phyloP scores from a whole-genome alignment of 257 asterid genomes.

The Petunia axillaris region DNA sequence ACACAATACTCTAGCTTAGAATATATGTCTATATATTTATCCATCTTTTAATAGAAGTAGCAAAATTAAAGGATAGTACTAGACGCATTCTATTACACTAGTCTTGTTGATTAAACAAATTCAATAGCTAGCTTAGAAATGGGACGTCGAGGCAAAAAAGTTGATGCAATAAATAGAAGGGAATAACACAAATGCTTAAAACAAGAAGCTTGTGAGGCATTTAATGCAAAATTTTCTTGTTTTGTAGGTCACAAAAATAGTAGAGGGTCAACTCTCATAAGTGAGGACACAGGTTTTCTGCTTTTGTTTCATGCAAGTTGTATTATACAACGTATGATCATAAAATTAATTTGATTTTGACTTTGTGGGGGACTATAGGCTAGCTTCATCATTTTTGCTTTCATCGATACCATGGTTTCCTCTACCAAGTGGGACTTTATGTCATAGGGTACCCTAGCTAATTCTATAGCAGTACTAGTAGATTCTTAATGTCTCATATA shows the following conservation, averaged over 20 bases:
- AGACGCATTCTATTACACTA: neutral
- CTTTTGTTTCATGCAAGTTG: slow-evolving; percentile 8
- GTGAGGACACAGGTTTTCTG: slow-evolving; percentile 31
- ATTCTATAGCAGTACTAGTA: no score
- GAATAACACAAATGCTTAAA: slow-evolving; percentile 10
- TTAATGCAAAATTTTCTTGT: slow-evolving; percentile 25
- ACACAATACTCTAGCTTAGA: no score
- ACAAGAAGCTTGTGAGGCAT: slow-evolving; percentile 9
- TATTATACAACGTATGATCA: neutral
- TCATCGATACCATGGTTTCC: neutral
- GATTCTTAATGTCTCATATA: no score
- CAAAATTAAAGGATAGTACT: neutral
- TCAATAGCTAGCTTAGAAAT: neutral
- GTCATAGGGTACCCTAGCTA: neutral
- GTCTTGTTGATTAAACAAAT: neutral
- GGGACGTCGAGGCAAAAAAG: neutral
- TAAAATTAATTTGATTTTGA: neutral
- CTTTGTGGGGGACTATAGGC: slow-evolving; percentile 12
- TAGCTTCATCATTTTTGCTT: neutral
- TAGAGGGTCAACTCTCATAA: slow-evolving; percentile 25
- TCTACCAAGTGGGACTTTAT: neutral
- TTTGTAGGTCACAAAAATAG: slow-evolving; percentile 26
- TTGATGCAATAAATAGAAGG: slow-evolving; percentile 4
- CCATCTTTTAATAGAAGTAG: neutral
- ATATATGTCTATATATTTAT: no score